phyloP scores from a whole-genome alignment of 805 yeast species.

The Monosporozyma siamensis region DNA sequence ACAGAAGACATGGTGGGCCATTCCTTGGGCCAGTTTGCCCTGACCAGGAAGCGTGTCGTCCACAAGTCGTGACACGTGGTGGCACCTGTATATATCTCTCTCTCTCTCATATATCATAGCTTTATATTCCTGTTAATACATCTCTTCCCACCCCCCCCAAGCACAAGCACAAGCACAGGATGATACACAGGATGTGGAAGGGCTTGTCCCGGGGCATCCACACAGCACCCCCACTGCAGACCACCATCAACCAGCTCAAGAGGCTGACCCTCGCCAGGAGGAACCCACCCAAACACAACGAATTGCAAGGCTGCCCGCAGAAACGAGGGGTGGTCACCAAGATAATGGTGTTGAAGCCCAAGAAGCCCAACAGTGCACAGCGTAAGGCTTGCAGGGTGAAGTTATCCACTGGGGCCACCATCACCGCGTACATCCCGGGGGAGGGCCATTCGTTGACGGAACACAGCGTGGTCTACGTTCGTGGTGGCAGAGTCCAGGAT shows the following conservation, averaged over 20 bases:
- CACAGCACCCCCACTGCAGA: constrained; percentile 30
- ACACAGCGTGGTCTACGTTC: constrained; percentile 87
- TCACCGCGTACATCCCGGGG: constrained; percentile 93
- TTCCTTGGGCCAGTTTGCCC: constrained; percentile 91
- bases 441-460: constrained; percentile 98
- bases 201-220: too few relatives aligned
- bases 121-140: too few relatives aligned
- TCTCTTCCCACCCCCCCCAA: not conserved
- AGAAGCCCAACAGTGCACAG: constrained; percentile 97
- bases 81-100: too few relatives aligned
- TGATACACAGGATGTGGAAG: too few relatives aligned
- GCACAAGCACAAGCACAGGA: too few relatives aligned
- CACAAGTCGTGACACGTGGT: not conserved
- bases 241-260: constrained; percentile 70
- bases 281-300: not conserved
- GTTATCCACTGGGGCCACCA: constrained; percentile 77
- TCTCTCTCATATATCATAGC: too few relatives aligned
- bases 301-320: constrained; percentile 56
- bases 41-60: constrained; percentile 65
- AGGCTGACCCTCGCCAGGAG: constrained; percentile 43
- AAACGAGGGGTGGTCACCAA: constrained; percentile 88
- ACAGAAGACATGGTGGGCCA: constrained; percentile 95
- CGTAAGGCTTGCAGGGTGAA: constrained; percentile 95
- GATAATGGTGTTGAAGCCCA: constrained; percentile 92
- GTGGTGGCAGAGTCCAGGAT: constrained; percentile 99